Evolutionary conservation across 805 yeast genomes (phyloP), one percentile per base, ranked within the genome.

Genomic region (Metschnikowia noctiluminum): DNA sequence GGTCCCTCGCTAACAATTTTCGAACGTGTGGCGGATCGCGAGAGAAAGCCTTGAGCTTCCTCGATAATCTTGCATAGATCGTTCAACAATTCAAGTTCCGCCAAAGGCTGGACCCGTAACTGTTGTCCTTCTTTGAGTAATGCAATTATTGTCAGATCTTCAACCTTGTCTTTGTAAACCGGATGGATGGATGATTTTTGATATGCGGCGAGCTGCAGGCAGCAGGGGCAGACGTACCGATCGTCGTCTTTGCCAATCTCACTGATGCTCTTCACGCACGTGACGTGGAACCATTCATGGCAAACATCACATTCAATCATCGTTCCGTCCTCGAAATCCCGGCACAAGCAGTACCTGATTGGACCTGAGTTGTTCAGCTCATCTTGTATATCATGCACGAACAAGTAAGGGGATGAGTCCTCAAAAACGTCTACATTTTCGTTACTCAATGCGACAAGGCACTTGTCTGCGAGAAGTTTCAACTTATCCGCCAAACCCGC

Each of bases 261-360:
- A 14, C 53, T 43, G 38, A 52, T 46, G 3, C 45, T 53, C 14
- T 38, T 39, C 27, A 85, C 69, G 63, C 91, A 85, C 13, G 64
- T 65, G 40, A 77, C 74, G 60, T 85, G 91, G 58, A 79, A 85
- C 90, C 90, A 84, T 57, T 84, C 89, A 45, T 76, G 71, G 62
- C 92, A 86, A 14, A 62, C 65, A 53, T 84, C 90, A 65, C 91
- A 85, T 50, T 80, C 85, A 40, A 84, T 79, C 87, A 84, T 84
- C 0, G 78, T 74, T 7, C 62, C 87, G 77, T 55, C 75, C 55
- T 84, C 91, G 26, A 64, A 64, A 42, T 76, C 78, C 40, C 89
- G 73, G 62, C 92, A 85, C 48, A 82, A 66, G 59, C 91, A 85
- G 59, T 80, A 84, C 21, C 62, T 58, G 7, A 55, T 53, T 11